Evolutionary conservation across 768 basidiomycete genomes (phyloP).

Genomic region (Leccinum aurantiacum): DNA sequence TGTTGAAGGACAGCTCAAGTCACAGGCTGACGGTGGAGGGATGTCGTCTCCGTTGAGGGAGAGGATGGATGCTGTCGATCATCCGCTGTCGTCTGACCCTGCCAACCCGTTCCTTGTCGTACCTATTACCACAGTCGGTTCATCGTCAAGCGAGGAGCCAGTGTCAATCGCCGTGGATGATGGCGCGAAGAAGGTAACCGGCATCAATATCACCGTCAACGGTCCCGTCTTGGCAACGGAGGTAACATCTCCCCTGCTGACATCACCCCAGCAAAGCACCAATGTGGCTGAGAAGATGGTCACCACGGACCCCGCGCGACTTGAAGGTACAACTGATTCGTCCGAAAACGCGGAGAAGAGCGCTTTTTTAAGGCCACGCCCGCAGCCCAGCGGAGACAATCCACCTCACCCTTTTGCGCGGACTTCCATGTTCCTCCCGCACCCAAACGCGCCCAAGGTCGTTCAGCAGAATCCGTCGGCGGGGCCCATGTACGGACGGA

Average conservation of each 20-base stretch:
- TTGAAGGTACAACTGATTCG: neutral
- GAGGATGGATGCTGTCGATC: conserved; percentile 17
- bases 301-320: conserved; percentile 17
- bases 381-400: conserved; percentile 8
- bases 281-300: conserved; percentile 12
- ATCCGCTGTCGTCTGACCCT: neutral
- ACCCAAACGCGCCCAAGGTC: conserved; percentile 54
- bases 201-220: conserved; percentile 7
- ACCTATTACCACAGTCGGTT: neutral
- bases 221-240: conserved; percentile 13
- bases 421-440: conserved; percentile 49
- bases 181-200: conserved; percentile 6
- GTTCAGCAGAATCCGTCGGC: conserved; percentile 18
- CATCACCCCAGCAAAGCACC: conserved; percentile 14
- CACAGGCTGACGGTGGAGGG: conserved; percentile 16
- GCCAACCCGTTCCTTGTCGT: neutral
- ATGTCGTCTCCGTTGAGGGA: conserved; percentile 18
- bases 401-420: conserved; percentile 32
- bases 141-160: conserved; percentile 3
- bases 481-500: conserved; percentile 62
- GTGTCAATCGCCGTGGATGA: conserved; percentile 21
- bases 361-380: conserved; percentile 30
- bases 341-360: conserved; percentile 13
- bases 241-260: conserved; percentile 8
- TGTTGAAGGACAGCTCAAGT: conserved; percentile 14